Evolutionary conservation across 2,329 filamentous ascomycete genomes (phyloP).

Genomic region (Teratosphaeria zuluensis): DNA sequence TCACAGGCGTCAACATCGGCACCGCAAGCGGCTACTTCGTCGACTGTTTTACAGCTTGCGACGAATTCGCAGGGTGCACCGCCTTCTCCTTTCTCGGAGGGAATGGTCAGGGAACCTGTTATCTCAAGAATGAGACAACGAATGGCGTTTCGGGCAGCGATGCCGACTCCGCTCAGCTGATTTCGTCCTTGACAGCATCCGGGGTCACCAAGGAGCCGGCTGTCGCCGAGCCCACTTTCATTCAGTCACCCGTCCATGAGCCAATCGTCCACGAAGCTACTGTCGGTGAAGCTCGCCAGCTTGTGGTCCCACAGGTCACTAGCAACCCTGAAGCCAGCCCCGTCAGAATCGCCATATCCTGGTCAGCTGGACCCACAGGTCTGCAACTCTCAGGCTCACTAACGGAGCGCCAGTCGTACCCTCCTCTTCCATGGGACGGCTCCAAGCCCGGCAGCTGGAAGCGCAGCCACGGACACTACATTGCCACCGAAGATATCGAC

Average conservation of each 20-base stretch:
- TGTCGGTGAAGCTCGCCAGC: not conserved
- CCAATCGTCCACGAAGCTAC: not conserved
- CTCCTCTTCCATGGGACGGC: not conserved
- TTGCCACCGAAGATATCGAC: not conserved
- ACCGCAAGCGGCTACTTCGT: not conserved
- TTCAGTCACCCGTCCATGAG: not conserved
- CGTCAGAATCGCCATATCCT: not conserved
- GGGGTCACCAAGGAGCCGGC: too few relatives aligned
- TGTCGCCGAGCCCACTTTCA: too few relatives aligned
- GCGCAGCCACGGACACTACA: not conserved
- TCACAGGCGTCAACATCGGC: not conserved
- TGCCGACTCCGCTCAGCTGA: conserved; percentile 1
- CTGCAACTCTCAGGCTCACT: not conserved
- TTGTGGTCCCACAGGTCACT: not conserved
- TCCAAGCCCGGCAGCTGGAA: not conserved
- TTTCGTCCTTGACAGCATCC: not conserved
- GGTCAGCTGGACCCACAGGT: not conserved
- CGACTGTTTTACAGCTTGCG: conserved; percentile 6
- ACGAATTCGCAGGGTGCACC: conserved; percentile 4
- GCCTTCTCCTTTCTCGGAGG: conserved; percentile 6
- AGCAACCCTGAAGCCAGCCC: not conserved
- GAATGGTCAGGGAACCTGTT: conserved; percentile 5
- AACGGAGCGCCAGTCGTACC: not conserved
- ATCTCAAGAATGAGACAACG: conserved; percentile 5
- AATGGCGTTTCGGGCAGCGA: not conserved